A percentile compares a stretch with the other conserved stretches of the same genome.
These are phyloP conservation scores for Alternaria sp. DNA, from an alignment of 2,329 filamentous ascomycete genomes.

Conservation along the genomic window DNA sequence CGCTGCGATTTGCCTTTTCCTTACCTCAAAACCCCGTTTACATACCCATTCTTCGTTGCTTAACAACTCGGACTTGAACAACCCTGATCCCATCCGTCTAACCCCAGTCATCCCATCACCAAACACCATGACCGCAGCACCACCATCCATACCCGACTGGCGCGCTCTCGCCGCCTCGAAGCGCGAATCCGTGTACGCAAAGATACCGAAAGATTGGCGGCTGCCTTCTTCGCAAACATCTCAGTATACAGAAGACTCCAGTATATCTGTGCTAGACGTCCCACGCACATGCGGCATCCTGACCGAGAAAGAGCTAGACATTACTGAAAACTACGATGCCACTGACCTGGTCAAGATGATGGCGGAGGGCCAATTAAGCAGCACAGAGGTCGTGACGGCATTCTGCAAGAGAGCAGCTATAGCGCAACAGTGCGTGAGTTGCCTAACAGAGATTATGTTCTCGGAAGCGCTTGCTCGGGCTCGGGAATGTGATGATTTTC, in stretches of 20 bases:
- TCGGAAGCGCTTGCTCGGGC: conserved; percentile 50
- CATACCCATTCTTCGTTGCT: not conserved
- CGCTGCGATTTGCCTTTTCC: not conserved
- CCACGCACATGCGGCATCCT: conserved; percentile 41
- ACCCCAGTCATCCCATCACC: not conserved
- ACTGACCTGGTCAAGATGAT: conserved; percentile 39
- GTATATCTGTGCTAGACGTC: conserved; percentile 37
- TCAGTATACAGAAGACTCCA: conserved; percentile 24
- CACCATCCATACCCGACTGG: conserved; percentile 35
- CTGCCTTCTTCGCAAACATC: conserved; percentile 30
- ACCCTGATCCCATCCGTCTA: not conserved
- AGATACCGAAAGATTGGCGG: conserved; percentile 44
- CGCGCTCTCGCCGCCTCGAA: conserved; percentile 38
- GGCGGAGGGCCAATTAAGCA: conserved; percentile 26
- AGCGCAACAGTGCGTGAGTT: conserved; percentile 64
- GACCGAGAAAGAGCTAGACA: conserved; percentile 36
- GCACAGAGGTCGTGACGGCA: conserved; percentile 56
- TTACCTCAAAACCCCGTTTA: not conserved
- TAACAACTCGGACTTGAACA: not conserved
- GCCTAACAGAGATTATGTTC: conserved; percentile 54
- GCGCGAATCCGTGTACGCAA: conserved; percentile 28
- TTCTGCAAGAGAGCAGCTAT: conserved; percentile 61
- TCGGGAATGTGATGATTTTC: conserved; percentile 47
- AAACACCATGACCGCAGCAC: conserved; percentile 13
- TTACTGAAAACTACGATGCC: conserved; percentile 47